Conservation (phyloP, 495 filamentous ascomycete genomes). For the Penicillium ochrochloron region DNA sequence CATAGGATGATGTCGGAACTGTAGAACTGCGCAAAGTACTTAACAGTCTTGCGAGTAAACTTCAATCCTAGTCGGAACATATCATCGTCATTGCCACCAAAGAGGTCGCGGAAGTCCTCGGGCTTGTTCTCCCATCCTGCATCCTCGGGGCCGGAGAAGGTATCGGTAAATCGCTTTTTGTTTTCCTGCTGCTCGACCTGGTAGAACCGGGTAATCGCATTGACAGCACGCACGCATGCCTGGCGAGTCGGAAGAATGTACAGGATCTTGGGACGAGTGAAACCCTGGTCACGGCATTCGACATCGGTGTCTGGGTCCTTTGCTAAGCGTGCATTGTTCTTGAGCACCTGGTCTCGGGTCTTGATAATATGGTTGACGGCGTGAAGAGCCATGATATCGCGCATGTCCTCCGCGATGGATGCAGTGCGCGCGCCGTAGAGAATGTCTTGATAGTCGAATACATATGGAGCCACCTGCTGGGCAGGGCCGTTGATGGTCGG, state of each 20-base stretch:
- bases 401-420: conserved; percentile 65
- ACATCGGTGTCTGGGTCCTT: conserved; percentile 64
- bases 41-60: conserved; percentile 92
- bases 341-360: conserved; percentile 88
- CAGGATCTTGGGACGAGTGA: conserved; percentile 90
- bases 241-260: conserved; percentile 87
- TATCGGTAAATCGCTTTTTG: conserved; percentile 85
- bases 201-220: conserved; percentile 72
- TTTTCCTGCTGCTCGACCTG: conserved; percentile 93
- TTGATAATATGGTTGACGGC: conserved; percentile 90
- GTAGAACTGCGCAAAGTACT: conserved; percentile 95
- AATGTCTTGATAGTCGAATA: conserved; percentile 79
- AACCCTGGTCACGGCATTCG: conserved; percentile 91
- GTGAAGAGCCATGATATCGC: conserved; percentile 79
- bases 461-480: conserved; percentile 45
- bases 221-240: conserved; percentile 75
- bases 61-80: conserved; percentile 93
- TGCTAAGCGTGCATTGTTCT: conserved; percentile 81
- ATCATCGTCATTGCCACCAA: conserved; percentile 93
- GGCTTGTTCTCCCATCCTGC: conserved; percentile 73
- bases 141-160: conserved; percentile 68
- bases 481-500: conserved; percentile 39
- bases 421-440: conserved; percentile 74
- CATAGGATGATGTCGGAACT: conserved; percentile 93
- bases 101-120: conserved; percentile 87